A percentile compares a stretch with the other conserved stretches of the same genome.
Evolutionary conservation across 2,329 filamentous ascomycete species (phyloP).

Genomic region (Xylaria sp.): DNA sequence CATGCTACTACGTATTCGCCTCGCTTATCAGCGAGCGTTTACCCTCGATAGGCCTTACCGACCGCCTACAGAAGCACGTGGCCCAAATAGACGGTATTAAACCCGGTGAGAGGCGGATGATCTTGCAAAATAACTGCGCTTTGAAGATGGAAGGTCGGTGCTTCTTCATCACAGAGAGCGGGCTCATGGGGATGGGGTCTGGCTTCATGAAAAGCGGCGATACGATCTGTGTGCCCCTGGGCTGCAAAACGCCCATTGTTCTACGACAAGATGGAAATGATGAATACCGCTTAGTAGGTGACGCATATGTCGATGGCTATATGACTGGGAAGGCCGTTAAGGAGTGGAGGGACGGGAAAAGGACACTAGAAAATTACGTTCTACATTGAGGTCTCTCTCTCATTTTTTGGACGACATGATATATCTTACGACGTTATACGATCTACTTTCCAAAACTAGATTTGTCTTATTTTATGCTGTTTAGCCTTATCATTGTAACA

Average conservation of each 20-base stretch:
- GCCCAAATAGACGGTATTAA: conserved; percentile 9
- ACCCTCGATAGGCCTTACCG: conserved; percentile 37
- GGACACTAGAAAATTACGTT: neutral
- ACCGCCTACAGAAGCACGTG: conserved; percentile 29
- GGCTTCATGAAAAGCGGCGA: conserved; percentile 50
- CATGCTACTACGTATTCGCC: conserved; percentile 43
- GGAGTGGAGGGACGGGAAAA: conserved; percentile 2
- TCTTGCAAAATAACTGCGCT: conserved; percentile 38
- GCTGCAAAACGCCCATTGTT: conserved; percentile 47
- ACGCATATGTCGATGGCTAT: conserved; percentile 51
- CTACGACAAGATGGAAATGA: conserved; percentile 30
- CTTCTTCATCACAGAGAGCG: conserved; percentile 41
- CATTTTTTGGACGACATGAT: too few relatives aligned
- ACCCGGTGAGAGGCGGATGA: conserved; percentile 17
- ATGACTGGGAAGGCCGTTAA: conserved; percentile 51
- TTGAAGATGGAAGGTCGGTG: conserved; percentile 42
- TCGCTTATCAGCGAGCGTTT: conserved; percentile 36
- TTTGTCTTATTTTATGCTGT: too few relatives aligned
- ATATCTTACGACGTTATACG: too few relatives aligned
- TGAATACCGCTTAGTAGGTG: conserved; percentile 49
- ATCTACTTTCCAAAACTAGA: too few relatives aligned
- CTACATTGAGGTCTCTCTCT: neutral
- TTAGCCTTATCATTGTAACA: too few relatives aligned
- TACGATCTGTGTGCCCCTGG: conserved; percentile 51
- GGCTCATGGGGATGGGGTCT: conserved; percentile 49